These are phyloP conservation scores for Apiospora kogelbergensis DNA, from an alignment of 2,329 filamentous ascomycete genomes.

Conservation along the genomic window DNA sequence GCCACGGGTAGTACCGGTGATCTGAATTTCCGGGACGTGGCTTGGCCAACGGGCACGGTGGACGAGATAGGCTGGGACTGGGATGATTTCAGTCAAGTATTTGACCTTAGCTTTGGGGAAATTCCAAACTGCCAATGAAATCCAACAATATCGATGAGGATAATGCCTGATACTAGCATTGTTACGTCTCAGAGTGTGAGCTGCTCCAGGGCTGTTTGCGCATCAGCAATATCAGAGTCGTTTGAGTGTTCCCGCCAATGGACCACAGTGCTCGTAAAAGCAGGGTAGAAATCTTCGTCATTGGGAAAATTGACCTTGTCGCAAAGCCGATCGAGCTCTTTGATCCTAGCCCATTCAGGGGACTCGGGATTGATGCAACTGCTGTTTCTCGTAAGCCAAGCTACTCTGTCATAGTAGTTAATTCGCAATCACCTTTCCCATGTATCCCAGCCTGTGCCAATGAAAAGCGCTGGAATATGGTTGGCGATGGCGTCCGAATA, in stretches of 20 bases:
- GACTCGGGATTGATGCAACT: constrained; percentile 19
- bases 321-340: constrained; percentile 32
- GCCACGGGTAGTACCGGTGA: not conserved
- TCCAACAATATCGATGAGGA: not conserved
- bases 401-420: not conserved
- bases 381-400: constrained; percentile 5
- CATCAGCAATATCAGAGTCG: not conserved
- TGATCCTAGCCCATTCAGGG: constrained; percentile 28
- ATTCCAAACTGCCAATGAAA: not conserved
- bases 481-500: constrained; percentile 51
- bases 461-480: constrained; percentile 50
- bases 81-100: constrained; percentile 14
- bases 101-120: constrained; percentile 6
- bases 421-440: constrained; percentile 48
- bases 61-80: constrained; percentile 14
- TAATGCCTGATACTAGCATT: not conserved
- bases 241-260: constrained; percentile 34
- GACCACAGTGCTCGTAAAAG: constrained; percentile 41
- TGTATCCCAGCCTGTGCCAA: constrained; percentile 54
- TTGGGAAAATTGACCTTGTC: constrained; percentile 36
- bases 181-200: constrained; percentile 7
- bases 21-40: not conserved
- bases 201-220: not conserved
- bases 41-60: constrained; percentile 2
- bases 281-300: constrained; percentile 33